phyloP scores from a whole-genome alignment of 1,139 yeast species.

The Suhomyces bokatorum region DNA sequence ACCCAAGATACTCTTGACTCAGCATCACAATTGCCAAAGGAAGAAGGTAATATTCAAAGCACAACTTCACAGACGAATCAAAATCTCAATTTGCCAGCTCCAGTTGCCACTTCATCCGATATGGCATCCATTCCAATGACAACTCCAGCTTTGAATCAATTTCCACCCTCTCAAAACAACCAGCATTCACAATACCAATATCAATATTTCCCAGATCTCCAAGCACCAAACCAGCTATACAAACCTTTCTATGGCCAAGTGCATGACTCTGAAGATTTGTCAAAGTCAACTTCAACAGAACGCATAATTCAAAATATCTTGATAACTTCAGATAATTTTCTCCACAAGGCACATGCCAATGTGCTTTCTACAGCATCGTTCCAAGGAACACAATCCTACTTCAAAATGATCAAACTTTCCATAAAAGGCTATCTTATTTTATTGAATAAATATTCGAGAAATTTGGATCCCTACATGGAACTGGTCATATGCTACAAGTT shows the following conservation, averaged over 20 bases:
- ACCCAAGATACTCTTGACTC: too few species aligned
- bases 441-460: conserved; percentile 25
- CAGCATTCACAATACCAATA: neutral
- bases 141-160: neutral
- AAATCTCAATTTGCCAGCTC: too few species aligned
- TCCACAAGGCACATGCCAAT: conserved; percentile 27
- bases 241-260: neutral
- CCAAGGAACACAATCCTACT: conserved; percentile 30
- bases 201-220: neutral
- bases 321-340: conserved; percentile 24
- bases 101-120: too few species aligned
- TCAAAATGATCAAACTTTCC: conserved; percentile 37
- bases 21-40: too few species aligned
- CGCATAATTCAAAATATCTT: conserved; percentile 16
- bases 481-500: conserved; percentile 35
- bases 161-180: too few species aligned
- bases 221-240: neutral
- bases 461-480: conserved; percentile 32
- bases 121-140: too few species aligned
- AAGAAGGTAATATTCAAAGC: too few species aligned
- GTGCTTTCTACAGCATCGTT: conserved; percentile 17
- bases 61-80: too few species aligned
- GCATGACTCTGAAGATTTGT: too few species aligned
- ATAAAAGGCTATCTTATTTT: conserved; percentile 39
- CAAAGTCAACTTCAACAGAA: neutral